Conservation (phyloP, 176 grass and related monocot genomes). For the Urochloa ruziziensis region DNA sequence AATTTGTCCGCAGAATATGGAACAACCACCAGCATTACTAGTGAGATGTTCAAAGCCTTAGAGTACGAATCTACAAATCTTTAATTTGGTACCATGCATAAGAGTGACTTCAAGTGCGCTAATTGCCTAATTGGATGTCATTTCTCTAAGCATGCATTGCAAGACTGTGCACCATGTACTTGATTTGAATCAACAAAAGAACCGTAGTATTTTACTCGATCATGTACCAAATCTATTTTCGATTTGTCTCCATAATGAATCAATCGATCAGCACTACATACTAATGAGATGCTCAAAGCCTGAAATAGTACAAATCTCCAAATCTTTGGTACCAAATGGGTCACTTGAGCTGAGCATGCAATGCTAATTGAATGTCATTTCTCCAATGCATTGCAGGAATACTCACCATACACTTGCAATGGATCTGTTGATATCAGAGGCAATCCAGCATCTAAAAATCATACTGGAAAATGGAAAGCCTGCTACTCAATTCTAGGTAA, state of each 20-base stretch:
- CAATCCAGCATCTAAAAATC: background rate
- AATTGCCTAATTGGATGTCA: too few species aligned
- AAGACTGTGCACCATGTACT: too few species aligned
- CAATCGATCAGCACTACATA: background rate
- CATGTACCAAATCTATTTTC: too few species aligned
- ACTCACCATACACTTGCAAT: background rate
- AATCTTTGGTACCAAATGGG: background rate
- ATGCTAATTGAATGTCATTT: background rate
- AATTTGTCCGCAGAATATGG: background rate
- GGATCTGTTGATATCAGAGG: slow-evolving; percentile 25
- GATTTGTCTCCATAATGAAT: too few species aligned
- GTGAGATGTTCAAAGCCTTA: background rate
- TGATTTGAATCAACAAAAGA: too few species aligned
- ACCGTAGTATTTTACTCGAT: too few species aligned
- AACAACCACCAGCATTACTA: background rate
- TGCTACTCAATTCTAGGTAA: slow-evolving; percentile 44
- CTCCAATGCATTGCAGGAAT: background rate
- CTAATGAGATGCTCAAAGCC: background rate
- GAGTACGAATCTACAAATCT: too few species aligned
- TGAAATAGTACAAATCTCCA: background rate
- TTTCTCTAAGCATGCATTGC: too few species aligned
- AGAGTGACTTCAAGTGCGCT: too few species aligned
- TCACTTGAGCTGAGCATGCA: background rate
- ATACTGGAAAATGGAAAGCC: slow-evolving; percentile 38
- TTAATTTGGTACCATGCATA: background rate